phyloP scores from a whole-genome alignment of 1,284 basidiomycete genomes.

The Cryptococcus sp. region DNA sequence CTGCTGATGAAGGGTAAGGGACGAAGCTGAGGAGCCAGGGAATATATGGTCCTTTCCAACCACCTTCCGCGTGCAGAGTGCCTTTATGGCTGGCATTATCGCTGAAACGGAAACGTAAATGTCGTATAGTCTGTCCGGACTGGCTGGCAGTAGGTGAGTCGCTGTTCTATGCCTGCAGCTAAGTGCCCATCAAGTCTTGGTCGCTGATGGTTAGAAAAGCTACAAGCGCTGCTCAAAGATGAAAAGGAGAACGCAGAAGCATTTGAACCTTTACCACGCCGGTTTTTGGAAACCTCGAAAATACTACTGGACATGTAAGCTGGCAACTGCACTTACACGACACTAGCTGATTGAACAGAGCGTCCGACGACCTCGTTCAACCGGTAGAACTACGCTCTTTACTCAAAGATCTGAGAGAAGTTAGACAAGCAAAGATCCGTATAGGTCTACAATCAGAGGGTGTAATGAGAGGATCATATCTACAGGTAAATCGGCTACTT shows the following conservation, averaged over 20 bases:
- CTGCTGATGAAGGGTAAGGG: background rate
- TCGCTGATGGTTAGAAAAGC: constrained; percentile 56
- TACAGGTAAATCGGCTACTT: constrained; percentile 58
- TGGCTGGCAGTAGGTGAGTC: constrained; percentile 81
- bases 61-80: constrained; percentile 73
- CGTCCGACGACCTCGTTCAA: constrained; percentile 79
- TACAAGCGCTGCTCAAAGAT: constrained; percentile 64
- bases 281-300: constrained; percentile 84
- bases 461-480: constrained; percentile 50
- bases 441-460: constrained; percentile 74
- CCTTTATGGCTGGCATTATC: constrained; percentile 95
- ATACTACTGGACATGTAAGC: constrained; percentile 82
- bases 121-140: constrained; percentile 78
- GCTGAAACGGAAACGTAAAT: constrained; percentile 89
- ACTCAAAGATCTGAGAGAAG: constrained; percentile 90
- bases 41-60: constrained; percentile 85
- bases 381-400: constrained; percentile 76
- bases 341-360: constrained; percentile 53
- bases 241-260: constrained; percentile 65
- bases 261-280: constrained; percentile 74
- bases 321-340: background rate
- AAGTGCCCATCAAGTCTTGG: background rate
- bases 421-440: constrained; percentile 86
- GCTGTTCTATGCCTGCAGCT: too few relatives aligned
- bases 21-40: constrained; percentile 54